Evolutionary conservation across 2,329 filamentous ascomycete genomes (phyloP).

Genomic region (Fonsecaea nubica): DNA sequence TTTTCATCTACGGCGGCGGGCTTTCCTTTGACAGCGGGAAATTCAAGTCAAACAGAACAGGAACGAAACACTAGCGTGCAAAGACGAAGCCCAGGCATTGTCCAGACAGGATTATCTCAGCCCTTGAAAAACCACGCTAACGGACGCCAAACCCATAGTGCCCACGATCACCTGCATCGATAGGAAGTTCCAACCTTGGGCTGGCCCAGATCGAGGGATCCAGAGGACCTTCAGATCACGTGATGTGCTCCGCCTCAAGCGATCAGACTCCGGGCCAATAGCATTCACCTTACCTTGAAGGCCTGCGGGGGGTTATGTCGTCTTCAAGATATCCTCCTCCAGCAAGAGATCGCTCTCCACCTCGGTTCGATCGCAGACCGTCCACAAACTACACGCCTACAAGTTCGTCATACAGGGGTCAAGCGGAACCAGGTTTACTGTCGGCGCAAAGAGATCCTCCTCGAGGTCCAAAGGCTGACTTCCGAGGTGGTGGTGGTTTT

Average conservation of each 20-base stretch:
- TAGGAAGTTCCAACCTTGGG: not conserved
- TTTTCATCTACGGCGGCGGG: not conserved
- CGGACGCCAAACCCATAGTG: not conserved
- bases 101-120: slow-evolving; percentile 1
- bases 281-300: slow-evolving; percentile 16
- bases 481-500: slow-evolving; percentile 60
- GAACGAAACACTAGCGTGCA: slow-evolving; percentile 9
- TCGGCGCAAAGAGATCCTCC: slow-evolving; percentile 72
- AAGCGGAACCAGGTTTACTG: slow-evolving; percentile 67
- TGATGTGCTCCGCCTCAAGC: slow-evolving; percentile 51
- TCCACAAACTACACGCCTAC: slow-evolving; percentile 67
- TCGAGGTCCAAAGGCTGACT: slow-evolving; percentile 78
- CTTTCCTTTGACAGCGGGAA: slow-evolving; percentile 9
- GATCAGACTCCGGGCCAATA: not conserved
- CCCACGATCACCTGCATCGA: not conserved
- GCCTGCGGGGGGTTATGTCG: slow-evolving; percentile 4
- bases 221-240: slow-evolving; percentile 61
- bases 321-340: slow-evolving; percentile 60
- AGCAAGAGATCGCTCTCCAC: slow-evolving; percentile 69
- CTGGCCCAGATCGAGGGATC: slow-evolving; percentile 5
- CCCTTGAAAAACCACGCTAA: slow-evolving; percentile 2
- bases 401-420: slow-evolving; percentile 56
- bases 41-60: not conserved
- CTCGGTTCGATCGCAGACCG: slow-evolving; percentile 75
- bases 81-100: not conserved